Conservation (phyloP, 768 basidiomycete genomes). For the Stropharia rugosoannulata region DNA sequence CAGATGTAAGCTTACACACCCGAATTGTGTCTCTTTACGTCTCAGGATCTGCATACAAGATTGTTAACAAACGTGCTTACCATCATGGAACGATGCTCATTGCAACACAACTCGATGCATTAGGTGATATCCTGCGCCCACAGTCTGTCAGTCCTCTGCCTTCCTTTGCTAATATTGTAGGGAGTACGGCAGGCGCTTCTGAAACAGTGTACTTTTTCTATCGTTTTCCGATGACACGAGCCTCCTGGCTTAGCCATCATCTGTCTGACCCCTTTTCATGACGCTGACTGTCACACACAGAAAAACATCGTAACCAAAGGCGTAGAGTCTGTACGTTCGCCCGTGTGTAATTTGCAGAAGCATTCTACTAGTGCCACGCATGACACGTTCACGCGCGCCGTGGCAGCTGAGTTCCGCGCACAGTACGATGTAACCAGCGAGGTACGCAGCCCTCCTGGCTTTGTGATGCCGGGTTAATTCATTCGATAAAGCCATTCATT, state of each 20-base stretch:
- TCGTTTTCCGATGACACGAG: constrained; percentile 1
- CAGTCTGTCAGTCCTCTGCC: constrained; percentile 49
- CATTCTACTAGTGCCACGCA: constrained; percentile 56
- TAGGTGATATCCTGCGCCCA: constrained; percentile 68
- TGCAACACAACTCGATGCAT: constrained; percentile 66
- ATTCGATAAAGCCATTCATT: constrained; percentile 29
- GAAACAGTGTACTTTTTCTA: background rate
- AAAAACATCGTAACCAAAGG: constrained; percentile 81
- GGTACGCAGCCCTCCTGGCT: constrained; percentile 18
- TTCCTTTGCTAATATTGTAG: background rate
- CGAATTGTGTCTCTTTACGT: constrained; percentile 50
- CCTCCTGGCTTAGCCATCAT: background rate
- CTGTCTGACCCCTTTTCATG: background rate
- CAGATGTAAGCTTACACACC: background rate
- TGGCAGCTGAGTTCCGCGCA: constrained; percentile 64
- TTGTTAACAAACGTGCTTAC: constrained; percentile 86
- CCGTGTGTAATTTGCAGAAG: constrained; percentile 79
- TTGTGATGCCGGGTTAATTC: background rate
- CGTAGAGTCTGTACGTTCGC: constrained; percentile 89
- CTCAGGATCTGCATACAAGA: constrained; percentile 97
- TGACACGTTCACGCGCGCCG: constrained; percentile 65
- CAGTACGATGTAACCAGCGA: constrained; percentile 45
- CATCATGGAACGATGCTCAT: constrained; percentile 99
- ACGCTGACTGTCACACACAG: constrained; percentile 36
- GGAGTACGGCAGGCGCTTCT: background rate